These are phyloP conservation scores for Cucurbita argyrosperma DNA, from an alignment of 306 rosid genomes.

Conservation along the genomic window DNA sequence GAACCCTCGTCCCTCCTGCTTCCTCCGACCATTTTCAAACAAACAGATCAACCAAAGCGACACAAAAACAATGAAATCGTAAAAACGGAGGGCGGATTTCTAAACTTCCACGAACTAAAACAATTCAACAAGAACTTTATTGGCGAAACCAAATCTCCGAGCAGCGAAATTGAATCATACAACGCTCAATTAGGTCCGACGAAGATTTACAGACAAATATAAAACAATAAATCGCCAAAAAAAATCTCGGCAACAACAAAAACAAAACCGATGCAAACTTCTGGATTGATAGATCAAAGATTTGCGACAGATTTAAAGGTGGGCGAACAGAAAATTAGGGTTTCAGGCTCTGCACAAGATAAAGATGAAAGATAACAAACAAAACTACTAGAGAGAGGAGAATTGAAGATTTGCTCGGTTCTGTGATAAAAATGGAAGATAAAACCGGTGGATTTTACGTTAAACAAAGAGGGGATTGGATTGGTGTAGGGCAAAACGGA, in stretches of 20 bases:
- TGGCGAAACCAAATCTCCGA: neutral
- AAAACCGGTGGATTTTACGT: neutral
- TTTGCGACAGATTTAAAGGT: neutral
- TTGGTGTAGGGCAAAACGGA: conserved; percentile 25
- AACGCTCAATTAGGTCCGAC: neutral
- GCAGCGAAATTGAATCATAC: neutral
- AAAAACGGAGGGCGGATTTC: neutral
- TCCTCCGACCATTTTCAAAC: conserved; percentile 61
- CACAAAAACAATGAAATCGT: neutral
- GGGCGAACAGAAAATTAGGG: neutral
- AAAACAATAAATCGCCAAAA: neutral
- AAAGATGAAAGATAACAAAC: neutral
- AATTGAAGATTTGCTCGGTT: neutral
- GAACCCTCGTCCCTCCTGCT: conserved; percentile 82
- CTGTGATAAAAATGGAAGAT: neutral
- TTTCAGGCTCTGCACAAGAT: neutral
- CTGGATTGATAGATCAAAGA: conserved; percentile 19
- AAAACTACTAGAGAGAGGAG: neutral
- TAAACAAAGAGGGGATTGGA: conserved; percentile 3
- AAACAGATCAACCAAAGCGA: conserved; percentile 21
- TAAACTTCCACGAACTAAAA: neutral
- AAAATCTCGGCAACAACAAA: neutral
- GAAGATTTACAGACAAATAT: neutral
- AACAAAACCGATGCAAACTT: neutral
- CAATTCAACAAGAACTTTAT: neutral